Evolutionary conservation across 768 basidiomycete species (phyloP).

Genomic region (Lactarius indigo): DNA sequence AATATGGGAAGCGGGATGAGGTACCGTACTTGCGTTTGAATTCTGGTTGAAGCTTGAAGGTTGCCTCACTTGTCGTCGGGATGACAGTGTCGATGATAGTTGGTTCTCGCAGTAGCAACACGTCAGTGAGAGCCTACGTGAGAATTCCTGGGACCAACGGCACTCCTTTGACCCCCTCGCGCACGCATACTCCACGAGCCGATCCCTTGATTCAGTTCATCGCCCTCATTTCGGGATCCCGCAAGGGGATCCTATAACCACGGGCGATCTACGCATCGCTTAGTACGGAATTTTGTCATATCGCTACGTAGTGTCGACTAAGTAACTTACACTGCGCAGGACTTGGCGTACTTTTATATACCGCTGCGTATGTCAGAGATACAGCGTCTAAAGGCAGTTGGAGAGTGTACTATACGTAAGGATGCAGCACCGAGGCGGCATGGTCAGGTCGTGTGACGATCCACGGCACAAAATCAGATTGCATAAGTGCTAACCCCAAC

Average conservation of each 20-base stretch:
- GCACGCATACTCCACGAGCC: conserved; percentile 64
- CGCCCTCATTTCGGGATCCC: conserved; percentile 50
- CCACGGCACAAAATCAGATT: conserved; percentile 39
- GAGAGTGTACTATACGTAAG: background rate
- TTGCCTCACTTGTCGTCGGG: conserved; percentile 63
- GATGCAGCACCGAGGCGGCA: background rate
- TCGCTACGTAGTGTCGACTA: conserved; percentile 51
- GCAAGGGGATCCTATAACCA: conserved; percentile 39
- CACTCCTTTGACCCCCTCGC: conserved; percentile 74
- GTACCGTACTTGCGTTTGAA: conserved; percentile 53
- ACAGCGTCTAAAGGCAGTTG: background rate
- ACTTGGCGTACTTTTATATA: background rate
- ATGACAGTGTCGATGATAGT: conserved; percentile 54
- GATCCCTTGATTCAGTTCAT: conserved; percentile 80
- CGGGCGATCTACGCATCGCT: conserved; percentile 57
- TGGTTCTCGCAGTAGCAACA: conserved; percentile 41
- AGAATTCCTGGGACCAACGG: conserved; percentile 66
- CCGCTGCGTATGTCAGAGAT: background rate
- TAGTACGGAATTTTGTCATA: conserved; percentile 62
- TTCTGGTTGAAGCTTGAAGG: conserved; percentile 85
- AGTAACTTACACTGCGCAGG: conserved; percentile 55
- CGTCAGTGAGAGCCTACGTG: conserved; percentile 40
- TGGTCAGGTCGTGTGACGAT: background rate
- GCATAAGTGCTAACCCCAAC: conserved; percentile 83
- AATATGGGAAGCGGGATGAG: background rate